Percentiles rank a stretch among this genome's conserved stretches.
Conservation (phyloP, 225 moss, liverwort and hornwort species). For the Marchantia paleacea region DNA sequence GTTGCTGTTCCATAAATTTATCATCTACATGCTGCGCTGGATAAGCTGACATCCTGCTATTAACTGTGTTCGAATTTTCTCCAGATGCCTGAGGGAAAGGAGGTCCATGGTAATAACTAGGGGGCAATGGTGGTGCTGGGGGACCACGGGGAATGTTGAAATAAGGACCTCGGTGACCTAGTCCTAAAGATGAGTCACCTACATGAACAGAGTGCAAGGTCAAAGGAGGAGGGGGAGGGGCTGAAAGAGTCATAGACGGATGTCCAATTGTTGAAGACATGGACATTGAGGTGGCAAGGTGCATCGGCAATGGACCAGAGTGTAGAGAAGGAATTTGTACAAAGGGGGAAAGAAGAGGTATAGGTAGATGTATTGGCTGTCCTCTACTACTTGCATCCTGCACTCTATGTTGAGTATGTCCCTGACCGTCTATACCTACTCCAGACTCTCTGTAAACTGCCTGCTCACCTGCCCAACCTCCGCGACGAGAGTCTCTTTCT, state of each 20-base stretch:
- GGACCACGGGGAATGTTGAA: conserved; percentile 33
- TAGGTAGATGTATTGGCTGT: conserved; percentile 16
- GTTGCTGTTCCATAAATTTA: conserved; percentile 32
- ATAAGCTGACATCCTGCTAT: conserved; percentile 23
- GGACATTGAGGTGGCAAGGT: conserved; percentile 36
- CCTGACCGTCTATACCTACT: conserved; percentile 34
- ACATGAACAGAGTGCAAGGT: conserved; percentile 28
- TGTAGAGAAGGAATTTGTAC: conserved; percentile 32
- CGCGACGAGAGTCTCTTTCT: conserved; percentile 46
- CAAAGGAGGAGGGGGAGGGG: conserved; percentile 27
- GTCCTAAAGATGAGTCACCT: conserved; percentile 31
- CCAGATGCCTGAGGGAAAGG: conserved; percentile 27
- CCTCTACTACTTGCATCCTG: conserved; percentile 44
- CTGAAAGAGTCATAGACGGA: conserved; percentile 17
- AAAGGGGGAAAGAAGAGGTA: conserved; percentile 25
- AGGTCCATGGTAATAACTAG: conserved; percentile 27
- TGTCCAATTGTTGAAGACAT: conserved; percentile 27
- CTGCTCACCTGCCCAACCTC: conserved; percentile 39
- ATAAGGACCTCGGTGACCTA: conserved; percentile 26
- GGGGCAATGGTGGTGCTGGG: conserved; percentile 32
- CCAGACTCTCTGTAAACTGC: conserved; percentile 24
- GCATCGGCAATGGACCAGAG: conserved; percentile 33
- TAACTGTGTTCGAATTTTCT: conserved; percentile 24
- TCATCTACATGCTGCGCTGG: conserved; percentile 39
- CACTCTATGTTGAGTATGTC: conserved; percentile 40